phyloP scores from a whole-genome alignment of 1,284 basidiomycete genomes.

The Tilletia setariae region DNA sequence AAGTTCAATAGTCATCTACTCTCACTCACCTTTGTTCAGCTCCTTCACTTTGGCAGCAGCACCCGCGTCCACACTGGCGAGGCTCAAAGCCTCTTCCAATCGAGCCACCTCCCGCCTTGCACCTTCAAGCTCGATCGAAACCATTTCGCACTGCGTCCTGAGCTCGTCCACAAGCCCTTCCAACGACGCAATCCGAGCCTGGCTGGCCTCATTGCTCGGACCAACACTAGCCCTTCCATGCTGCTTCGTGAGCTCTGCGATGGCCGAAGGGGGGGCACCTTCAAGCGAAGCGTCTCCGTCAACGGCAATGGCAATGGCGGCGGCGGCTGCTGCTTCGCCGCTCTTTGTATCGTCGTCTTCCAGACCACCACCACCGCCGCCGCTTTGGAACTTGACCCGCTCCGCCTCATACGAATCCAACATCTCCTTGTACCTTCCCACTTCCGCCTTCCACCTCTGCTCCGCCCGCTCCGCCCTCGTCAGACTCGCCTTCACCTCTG shows the following conservation, averaged over 20 bases:
- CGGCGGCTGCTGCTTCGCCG: too few species aligned
- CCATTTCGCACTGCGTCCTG: slow-evolving; percentile 26
- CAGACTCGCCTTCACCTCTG: slow-evolving; percentile 36
- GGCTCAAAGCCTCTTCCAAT: not conserved
- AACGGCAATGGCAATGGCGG: too few species aligned
- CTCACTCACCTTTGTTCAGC: not conserved
- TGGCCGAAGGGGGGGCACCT: too few species aligned
- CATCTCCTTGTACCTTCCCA: slow-evolving; percentile 32
- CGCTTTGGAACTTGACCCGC: slow-evolving; percentile 12
- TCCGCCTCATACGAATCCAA: slow-evolving; percentile 33
- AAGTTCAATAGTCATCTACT: too few species aligned
- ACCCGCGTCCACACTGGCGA: slow-evolving; percentile 11
- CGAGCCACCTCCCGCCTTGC: slow-evolving; percentile 1
- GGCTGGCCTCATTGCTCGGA: slow-evolving; percentile 23
- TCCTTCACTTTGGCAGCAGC: slow-evolving; percentile 3
- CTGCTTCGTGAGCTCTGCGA: too few species aligned
- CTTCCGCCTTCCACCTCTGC: slow-evolving; percentile 28
- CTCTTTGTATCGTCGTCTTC: too few species aligned
- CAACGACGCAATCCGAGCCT: slow-evolving; percentile 44
- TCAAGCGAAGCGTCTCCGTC: too few species aligned
- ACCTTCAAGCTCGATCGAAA: slow-evolving; percentile 19
- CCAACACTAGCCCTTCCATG: too few species aligned
- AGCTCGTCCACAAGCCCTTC: slow-evolving; percentile 42
- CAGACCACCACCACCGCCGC: too few species aligned
- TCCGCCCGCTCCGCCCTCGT: slow-evolving; percentile 20